Evolutionary conservation across 305 asterid species (phyloP).

Genomic region (Fraxinus velutina): DNA sequence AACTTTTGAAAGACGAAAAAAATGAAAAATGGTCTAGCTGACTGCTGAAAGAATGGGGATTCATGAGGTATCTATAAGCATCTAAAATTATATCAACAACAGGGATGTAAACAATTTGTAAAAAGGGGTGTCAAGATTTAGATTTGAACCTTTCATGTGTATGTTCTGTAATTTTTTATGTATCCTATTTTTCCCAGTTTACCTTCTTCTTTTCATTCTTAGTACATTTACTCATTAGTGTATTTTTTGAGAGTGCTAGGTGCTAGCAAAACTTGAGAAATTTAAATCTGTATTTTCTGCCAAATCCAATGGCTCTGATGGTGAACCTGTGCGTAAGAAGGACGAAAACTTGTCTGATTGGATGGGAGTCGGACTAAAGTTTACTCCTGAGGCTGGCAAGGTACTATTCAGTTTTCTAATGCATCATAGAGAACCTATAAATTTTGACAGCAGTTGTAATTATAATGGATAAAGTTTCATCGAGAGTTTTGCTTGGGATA

Average conservation of each 20-base stretch:
- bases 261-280: constrained; percentile 68
- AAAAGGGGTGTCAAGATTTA: constrained; percentile 1
- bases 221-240: constrained; percentile 3
- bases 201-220: not conserved
- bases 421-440: not conserved
- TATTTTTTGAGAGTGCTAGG: constrained; percentile 35
- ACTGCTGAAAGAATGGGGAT: not conserved
- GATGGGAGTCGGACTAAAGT: constrained; percentile 58
- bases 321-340: constrained; percentile 40
- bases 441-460: not conserved
- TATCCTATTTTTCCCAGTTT: not conserved
- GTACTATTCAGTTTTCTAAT: constrained; percentile 31
- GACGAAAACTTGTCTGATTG: constrained; percentile 60
- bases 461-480: constrained; percentile 1
- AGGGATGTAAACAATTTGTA: not conserved
- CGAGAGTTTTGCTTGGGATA: not conserved
- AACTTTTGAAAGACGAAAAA: not conserved
- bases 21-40: not conserved
- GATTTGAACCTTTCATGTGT: constrained; percentile 11
- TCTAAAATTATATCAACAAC: not conserved
- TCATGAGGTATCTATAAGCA: not conserved
- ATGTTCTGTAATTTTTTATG: not conserved
- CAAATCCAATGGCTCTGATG: constrained; percentile 39
- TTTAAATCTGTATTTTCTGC: constrained; percentile 57
- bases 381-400: constrained; percentile 78